Evolutionary conservation across 1,284 basidiomycete genomes (phyloP).

Genomic region (Boletus sp.): DNA sequence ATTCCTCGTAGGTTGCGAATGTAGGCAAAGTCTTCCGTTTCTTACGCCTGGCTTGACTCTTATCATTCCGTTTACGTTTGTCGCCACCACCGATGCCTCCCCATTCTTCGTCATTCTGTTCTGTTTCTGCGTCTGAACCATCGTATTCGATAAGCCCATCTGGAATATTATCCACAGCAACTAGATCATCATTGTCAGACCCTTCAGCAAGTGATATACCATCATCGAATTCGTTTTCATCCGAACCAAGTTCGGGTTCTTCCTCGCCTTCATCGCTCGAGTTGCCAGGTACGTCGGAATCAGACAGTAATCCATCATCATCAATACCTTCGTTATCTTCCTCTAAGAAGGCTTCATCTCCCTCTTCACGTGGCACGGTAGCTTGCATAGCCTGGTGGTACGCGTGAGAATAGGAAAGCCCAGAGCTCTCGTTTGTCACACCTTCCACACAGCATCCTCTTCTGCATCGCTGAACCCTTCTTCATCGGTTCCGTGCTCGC

Average conservation of each 20-base stretch:
- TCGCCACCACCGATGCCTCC: slow-evolving; percentile 40
- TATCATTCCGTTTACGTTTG: slow-evolving; percentile 49
- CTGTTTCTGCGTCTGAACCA: slow-evolving; percentile 42
- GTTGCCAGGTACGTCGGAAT: slow-evolving; percentile 35
- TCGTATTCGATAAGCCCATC: slow-evolving; percentile 58
- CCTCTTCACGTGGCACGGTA: slow-evolving; percentile 61
- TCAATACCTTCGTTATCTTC: slow-evolving; percentile 31
- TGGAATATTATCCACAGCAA: slow-evolving; percentile 53
- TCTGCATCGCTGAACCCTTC: slow-evolving; percentile 47
- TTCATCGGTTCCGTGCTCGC: slow-evolving; percentile 43
- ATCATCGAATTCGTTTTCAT: slow-evolving; percentile 27
- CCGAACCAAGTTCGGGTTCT: slow-evolving; percentile 24
- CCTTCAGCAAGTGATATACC: slow-evolving; percentile 56
- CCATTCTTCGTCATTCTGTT: slow-evolving; percentile 52
- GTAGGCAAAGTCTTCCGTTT: slow-evolving; percentile 74
- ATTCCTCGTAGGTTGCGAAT: slow-evolving; percentile 95
- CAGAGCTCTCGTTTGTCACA: slow-evolving; percentile 27
- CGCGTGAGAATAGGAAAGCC: background rate
- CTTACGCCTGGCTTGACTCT: slow-evolving; percentile 57
- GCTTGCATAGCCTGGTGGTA: slow-evolving; percentile 73
- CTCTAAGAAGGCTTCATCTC: slow-evolving; percentile 41
- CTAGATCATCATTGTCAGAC: slow-evolving; percentile 65
- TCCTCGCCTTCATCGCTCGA: slow-evolving; percentile 30
- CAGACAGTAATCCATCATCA: slow-evolving; percentile 38
- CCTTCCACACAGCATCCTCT: slow-evolving; percentile 83